Base-by-base conservation (phyloP, 345 rosid species). In the Sonneratia caseolaris region DNA sequence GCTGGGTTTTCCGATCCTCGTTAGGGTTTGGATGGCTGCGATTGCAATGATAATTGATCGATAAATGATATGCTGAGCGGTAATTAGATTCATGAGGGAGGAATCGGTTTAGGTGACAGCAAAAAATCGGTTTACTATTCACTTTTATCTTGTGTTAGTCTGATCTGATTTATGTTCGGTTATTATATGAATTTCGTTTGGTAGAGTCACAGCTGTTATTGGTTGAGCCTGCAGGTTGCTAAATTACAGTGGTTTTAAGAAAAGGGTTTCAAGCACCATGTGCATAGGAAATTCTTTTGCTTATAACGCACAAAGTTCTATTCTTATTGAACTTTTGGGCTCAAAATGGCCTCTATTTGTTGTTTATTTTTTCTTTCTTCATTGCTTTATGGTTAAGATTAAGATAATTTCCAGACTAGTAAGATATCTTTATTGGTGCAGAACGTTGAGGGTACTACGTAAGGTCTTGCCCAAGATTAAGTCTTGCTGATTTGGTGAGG, bases 1-100 rank as follows among this genome's bases (percentile, higher is more conserved):
- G 37, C 12, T 24, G 3, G 68, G 55, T 64, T 64, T 72, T 72
- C 19, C 24, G 38, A n/a, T 48, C 42, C 10, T 56, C 40, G 43
- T 64, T 72, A 72, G 75, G 75, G 69, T 45, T 72, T 64, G 69
- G 16, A 64, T 37, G 32, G 7, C 7, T 27, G 66, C 18, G 18
- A 32, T 24, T 64, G 75, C 18, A 37, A 64, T n/a, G 24, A 40
- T 62, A 40, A 24, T 64, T 0, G 32, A 27, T 64, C 19, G 2
- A 6, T 47, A 11, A 0, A 36, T 42, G 7, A 70, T 36, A 8
- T 16, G 21, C 36, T 35, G 73, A 51, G 15, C 19, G 42, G 64
- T n/a, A 43, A n/a, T 37, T 16, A 6, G 64, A 56, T 51, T 12
- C 65, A 15, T 51, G 22, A 15, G 35, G 22, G 13, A 14, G n/a